Conservation (phyloP, 2,329 filamentous ascomycete species). For the Penicillium corylophilum region DNA sequence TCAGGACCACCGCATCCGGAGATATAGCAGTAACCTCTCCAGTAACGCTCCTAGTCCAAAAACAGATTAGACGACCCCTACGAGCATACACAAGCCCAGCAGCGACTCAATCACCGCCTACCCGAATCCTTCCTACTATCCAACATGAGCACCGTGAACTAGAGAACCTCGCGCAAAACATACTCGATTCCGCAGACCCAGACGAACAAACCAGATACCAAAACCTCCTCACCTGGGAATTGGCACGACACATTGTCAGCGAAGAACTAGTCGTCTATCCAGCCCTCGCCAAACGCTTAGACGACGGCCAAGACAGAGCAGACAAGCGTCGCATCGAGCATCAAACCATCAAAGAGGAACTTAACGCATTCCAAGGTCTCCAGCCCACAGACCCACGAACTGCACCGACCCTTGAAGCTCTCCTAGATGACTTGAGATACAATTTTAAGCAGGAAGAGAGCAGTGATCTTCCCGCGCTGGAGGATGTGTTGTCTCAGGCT, state of each 20-base stretch:
- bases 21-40: background rate
- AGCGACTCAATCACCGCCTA: slow-evolving; percentile 2
- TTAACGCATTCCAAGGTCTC: slow-evolving; percentile 53
- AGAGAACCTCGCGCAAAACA: slow-evolving; percentile 44
- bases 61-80: slow-evolving; percentile 9
- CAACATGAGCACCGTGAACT: slow-evolving; percentile 46
- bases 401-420: slow-evolving; percentile 41
- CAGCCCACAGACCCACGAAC: slow-evolving; percentile 43
- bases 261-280: slow-evolving; percentile 58
- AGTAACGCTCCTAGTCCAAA: background rate
- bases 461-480: slow-evolving; percentile 50
- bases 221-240: slow-evolving; percentile 55
- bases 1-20: slow-evolving; percentile 2
- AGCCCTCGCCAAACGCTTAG: slow-evolving; percentile 51
- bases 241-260: slow-evolving; percentile 52
- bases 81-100: slow-evolving; percentile 11
- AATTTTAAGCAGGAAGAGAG: slow-evolving; percentile 55
- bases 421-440: slow-evolving; percentile 44
- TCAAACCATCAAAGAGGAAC: slow-evolving; percentile 52
- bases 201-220: slow-evolving; percentile 49
- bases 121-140: slow-evolving; percentile 38
- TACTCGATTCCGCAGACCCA: slow-evolving; percentile 41
- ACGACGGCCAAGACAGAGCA: slow-evolving; percentile 46
- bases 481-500: slow-evolving; percentile 39
- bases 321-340: slow-evolving; percentile 53